Evolutionary conservation across 345 rosid species (phyloP).

Genomic region (Streptanthus diversifolius): DNA sequence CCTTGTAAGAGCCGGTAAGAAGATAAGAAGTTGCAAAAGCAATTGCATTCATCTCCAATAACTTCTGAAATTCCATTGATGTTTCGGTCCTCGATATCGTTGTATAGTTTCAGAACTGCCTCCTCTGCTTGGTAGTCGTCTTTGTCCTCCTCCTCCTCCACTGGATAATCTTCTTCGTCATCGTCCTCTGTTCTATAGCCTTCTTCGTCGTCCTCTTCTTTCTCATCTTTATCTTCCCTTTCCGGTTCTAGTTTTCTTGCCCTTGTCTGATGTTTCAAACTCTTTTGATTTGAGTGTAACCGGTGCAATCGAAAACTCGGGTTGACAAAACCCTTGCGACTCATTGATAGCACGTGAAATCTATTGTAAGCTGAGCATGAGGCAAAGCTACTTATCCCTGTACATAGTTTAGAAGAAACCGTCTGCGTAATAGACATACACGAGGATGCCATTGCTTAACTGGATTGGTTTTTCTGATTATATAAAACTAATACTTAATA

Average conservation of each 20-base stretch:
- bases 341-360: not conserved
- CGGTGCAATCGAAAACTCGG: not conserved
- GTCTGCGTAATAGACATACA: not conserved
- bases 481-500: not conserved
- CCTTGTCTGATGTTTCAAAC: slow-evolving; percentile 3
- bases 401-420: not conserved
- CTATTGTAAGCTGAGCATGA: not conserved
- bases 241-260: slow-evolving; percentile 4
- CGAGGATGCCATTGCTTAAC: slow-evolving; percentile 19
- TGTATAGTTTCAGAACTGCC: slow-evolving; percentile 57
- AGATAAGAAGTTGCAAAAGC: slow-evolving; percentile 54
- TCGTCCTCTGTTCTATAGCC: not conserved
- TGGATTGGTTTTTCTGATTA: slow-evolving; percentile 7
- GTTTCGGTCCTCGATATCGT: slow-evolving; percentile 47
- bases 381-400: not conserved
- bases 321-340: not conserved
- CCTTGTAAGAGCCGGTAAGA: slow-evolving; percentile 55
- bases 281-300: not conserved
- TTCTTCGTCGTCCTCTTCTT: slow-evolving; percentile 1
- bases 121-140: slow-evolving; percentile 37
- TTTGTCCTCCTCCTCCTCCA: not conserved
- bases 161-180: slow-evolving; percentile 15
- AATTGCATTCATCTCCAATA: slow-evolving; percentile 70
- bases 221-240: not conserved
- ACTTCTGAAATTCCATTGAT: slow-evolving; percentile 46